Conservation (phyloP, 1,284 basidiomycete species). For the Cutaneotrichosporon sp. region DNA sequence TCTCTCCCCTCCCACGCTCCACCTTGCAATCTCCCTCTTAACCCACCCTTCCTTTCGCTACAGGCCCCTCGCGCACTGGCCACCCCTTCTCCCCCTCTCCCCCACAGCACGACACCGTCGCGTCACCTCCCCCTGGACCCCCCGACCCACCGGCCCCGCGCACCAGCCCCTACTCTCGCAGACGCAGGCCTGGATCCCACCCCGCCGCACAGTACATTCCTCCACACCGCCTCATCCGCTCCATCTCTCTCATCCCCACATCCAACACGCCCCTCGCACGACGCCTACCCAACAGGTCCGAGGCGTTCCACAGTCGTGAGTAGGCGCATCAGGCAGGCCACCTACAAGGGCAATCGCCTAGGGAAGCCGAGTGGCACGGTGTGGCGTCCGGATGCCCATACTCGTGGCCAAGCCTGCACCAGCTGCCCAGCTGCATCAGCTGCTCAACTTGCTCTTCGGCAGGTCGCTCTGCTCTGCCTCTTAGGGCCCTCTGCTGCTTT, state of each 20-base stretch:
- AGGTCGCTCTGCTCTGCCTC: not conserved
- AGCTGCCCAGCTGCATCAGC: not conserved
- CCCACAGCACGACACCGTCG: too few relatives aligned
- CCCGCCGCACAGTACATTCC: not conserved
- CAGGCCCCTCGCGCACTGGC: not conserved
- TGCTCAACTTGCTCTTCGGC: not conserved
- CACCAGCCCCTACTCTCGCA: not conserved
- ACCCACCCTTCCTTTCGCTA: too few relatives aligned
- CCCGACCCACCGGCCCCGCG: not conserved
- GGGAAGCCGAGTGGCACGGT: not conserved
- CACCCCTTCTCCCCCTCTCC: not conserved
- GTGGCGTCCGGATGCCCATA: not conserved
- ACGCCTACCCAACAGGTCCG: not conserved
- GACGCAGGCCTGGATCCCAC: not conserved
- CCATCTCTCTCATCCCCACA: not conserved
- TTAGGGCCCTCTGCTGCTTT: not conserved
- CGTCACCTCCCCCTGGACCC: too few relatives aligned
- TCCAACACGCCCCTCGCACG: not conserved
- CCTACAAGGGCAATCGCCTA: too few relatives aligned
- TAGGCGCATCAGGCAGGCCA: too few relatives aligned
- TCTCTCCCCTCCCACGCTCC: not conserved
- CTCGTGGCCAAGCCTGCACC: not conserved
- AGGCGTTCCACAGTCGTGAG: not conserved
- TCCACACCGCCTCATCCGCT: not conserved
- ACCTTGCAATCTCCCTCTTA: not conserved